Percentiles rank a stretch among this genome's conserved stretches.
Conservation (phyloP, 169 alveolate species). For the Plasmodium blacklocki region DNA sequence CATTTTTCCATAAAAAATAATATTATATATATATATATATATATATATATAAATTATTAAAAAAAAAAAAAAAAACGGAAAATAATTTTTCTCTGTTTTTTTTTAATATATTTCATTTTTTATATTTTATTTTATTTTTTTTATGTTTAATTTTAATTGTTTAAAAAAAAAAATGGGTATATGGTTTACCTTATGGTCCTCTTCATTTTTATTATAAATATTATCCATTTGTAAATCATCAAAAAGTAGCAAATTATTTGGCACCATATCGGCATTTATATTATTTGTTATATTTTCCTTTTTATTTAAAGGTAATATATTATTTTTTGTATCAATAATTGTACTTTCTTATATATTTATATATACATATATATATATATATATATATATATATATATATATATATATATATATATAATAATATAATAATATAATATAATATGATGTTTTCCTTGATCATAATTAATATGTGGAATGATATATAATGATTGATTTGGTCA, state of each 20-base stretch:
- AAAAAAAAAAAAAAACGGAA: no score
- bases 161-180: constrained; percentile 58
- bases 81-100: no score
- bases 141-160: constrained; percentile 15
- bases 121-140: not conserved
- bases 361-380: no score
- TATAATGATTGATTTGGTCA: no score
- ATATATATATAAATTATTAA: no score
- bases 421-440: no score
- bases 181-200: constrained; percentile 16
- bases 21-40: no score
- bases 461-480: not conserved
- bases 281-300: constrained; percentile 11
- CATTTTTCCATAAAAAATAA: no score
- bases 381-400: not conserved
- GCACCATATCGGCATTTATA: not conserved
- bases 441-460: not conserved
- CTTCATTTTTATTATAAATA: constrained; percentile 11
- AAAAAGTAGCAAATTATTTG: constrained; percentile 40
- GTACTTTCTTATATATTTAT: not conserved
- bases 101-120: no score
- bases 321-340: not conserved
- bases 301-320: constrained; percentile 11
- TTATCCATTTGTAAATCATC: constrained; percentile 30
- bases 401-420: not conserved